phyloP scores from a whole-genome alignment of 129 eudicot species.

The Apium graveolens region DNA sequence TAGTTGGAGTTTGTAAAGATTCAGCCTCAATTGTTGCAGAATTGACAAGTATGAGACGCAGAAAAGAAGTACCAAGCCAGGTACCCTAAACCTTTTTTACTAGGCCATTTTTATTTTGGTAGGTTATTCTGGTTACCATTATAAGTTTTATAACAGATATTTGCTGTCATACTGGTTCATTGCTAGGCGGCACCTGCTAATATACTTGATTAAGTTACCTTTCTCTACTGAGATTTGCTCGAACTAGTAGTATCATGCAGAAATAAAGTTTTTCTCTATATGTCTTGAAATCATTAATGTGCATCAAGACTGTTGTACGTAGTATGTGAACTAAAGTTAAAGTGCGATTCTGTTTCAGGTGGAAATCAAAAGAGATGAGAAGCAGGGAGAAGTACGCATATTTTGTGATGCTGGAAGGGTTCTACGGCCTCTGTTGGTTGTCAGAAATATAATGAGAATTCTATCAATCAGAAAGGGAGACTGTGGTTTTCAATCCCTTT shows the following conservation, averaged over 20 bases:
- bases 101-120: too few relatives aligned
- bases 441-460: constrained; percentile 44
- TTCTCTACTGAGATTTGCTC: too few relatives aligned
- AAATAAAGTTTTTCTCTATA: too few relatives aligned
- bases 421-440: constrained; percentile 74
- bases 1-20: constrained; percentile 72
- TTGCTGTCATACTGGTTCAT: too few relatives aligned
- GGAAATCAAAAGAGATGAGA: constrained; percentile 67
- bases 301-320: too few relatives aligned
- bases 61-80: constrained; percentile 50
- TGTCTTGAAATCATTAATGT: too few relatives aligned
- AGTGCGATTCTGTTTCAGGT: constrained; percentile 32
- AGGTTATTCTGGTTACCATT: too few relatives aligned
- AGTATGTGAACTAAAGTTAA: too few relatives aligned
- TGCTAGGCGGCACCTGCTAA: too few relatives aligned
- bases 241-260: too few relatives aligned
- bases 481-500: constrained; percentile 50
- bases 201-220: too few relatives aligned
- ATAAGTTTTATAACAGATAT: too few relatives aligned
- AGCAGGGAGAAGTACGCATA: constrained; percentile 69
- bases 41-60: constrained; percentile 57
- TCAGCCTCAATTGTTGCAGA: constrained; percentile 54
- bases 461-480: constrained; percentile 39
- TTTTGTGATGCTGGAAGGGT: constrained; percentile 92
- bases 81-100: constrained; percentile 21